Conservation (phyloP, 2,329 filamentous ascomycete species). For the Colletotrichum kahawae region DNA sequence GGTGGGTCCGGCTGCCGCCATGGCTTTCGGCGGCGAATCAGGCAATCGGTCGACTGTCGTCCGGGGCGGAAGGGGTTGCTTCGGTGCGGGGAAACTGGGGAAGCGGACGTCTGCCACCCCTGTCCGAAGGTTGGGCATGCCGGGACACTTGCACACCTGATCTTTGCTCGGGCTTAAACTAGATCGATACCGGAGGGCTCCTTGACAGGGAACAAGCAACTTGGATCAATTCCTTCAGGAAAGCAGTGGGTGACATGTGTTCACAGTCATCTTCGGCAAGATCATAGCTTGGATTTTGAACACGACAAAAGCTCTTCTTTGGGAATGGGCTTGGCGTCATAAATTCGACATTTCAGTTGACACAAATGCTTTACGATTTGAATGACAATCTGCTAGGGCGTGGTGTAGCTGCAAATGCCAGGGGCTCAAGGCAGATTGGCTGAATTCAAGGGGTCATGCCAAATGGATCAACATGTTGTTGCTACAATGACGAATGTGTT, state of each 20-base stretch:
- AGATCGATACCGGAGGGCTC: no score
- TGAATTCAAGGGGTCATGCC: not conserved
- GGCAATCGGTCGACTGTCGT: not conserved
- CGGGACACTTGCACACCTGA: not conserved
- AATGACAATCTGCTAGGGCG: no score
- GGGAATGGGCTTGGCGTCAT: no score
- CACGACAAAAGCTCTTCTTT: no score
- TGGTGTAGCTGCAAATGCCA: no score
- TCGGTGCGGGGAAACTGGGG: slow-evolving; percentile 6
- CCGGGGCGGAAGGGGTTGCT: not conserved
- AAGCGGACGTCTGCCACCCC: slow-evolving; percentile 3
- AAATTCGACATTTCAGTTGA: no score
- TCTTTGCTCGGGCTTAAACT: no score
- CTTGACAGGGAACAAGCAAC: not conserved
- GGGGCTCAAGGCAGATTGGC: no score
- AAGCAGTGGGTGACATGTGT: not conserved
- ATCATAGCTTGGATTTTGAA: no score
- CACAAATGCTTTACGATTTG: no score
- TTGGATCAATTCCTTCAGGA: not conserved
- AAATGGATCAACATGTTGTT: not conserved
- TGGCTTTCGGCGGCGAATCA: not conserved
- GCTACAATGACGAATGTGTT: not conserved
- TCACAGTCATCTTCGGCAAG: no score
- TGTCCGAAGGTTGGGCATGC: not conserved
- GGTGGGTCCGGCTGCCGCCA: not conserved